Percentiles rank a stretch among this genome's conserved stretches.
Evolutionary conservation across 257 asterid genomes (phyloP).

Genomic region (Lithospermum erythrorhizon): DNA sequence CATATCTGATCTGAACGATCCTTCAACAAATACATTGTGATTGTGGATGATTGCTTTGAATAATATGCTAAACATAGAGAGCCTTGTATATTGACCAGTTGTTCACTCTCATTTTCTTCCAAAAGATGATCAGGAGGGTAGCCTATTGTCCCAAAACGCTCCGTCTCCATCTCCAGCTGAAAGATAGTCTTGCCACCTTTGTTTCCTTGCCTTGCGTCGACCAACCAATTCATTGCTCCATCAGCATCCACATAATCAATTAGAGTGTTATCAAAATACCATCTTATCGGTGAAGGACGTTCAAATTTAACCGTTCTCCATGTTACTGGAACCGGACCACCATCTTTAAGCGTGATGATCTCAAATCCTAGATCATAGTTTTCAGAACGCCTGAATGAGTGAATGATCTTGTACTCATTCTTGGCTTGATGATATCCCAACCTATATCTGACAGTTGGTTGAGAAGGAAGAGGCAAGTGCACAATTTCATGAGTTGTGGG

Average conservation of each 20-base stretch:
- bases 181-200: not conserved
- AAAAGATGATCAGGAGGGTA: not conserved
- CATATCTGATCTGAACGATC: slow-evolving; percentile 2
- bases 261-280: too few species aligned
- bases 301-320: not conserved
- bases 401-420: slow-evolving; percentile 5
- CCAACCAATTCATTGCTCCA: slow-evolving; percentile 5
- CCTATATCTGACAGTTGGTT: not conserved
- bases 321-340: slow-evolving; percentile 5
- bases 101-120: not conserved
- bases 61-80: slow-evolving; percentile 5
- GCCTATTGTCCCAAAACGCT: not conserved
- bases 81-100: slow-evolving; percentile 5
- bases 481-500: slow-evolving; percentile 8
- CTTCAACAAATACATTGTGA: slow-evolving; percentile 1
- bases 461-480: slow-evolving; percentile 1
- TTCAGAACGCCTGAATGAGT: not conserved
- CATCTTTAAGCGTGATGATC: slow-evolving; percentile 3
- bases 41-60: not conserved
- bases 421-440: slow-evolving; percentile 2
- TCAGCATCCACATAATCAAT: not conserved
- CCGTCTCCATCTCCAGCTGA: not conserved
- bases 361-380: not conserved
- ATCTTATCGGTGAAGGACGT: not conserved
- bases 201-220: not conserved